These are phyloP conservation scores for Amanita pseudoporphyria DNA, from an alignment of 768 basidiomycete species.

Conservation along the genomic window DNA sequence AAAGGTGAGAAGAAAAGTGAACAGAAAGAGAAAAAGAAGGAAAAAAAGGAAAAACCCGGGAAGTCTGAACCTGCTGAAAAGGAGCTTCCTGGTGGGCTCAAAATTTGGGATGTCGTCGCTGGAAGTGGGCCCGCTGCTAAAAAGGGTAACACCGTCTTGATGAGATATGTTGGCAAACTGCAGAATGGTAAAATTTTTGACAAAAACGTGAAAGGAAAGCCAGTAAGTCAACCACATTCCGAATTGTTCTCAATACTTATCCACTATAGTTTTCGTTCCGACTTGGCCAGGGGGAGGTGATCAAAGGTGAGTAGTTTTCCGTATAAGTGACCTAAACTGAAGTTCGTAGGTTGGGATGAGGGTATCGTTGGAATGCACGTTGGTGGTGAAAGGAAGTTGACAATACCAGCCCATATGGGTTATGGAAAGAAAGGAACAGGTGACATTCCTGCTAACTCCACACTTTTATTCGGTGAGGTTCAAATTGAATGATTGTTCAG, in stretches of 20 bases:
- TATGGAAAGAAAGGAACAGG: conserved; percentile 54
- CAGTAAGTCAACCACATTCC: conserved; percentile 39
- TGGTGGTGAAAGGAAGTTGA: conserved; percentile 78
- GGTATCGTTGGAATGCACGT: conserved; percentile 90
- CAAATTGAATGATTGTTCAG: not conserved
- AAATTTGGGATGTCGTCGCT: conserved; percentile 64
- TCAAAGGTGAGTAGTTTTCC: conserved; percentile 53
- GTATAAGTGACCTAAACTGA: not conserved
- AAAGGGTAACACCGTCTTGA: conserved; percentile 69
- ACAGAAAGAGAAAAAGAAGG: conserved; percentile 27
- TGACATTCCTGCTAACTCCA: conserved; percentile 75
- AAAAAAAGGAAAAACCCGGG: conserved; percentile 18
- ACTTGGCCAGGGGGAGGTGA: conserved; percentile 84
- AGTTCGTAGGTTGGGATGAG: conserved; percentile 70
- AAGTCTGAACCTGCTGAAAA: conserved; percentile 23
- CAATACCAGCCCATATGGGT: conserved; percentile 59
- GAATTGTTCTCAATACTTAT: not conserved
- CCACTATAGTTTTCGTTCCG: conserved; percentile 56
- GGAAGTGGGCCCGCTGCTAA: conserved; percentile 86
- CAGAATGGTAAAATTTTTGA: conserved; percentile 69
- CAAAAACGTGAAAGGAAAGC: conserved; percentile 75
- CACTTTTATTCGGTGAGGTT: conserved; percentile 68
- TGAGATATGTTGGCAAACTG: conserved; percentile 94
- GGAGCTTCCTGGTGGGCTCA: conserved; percentile 62
- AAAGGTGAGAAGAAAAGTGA: conserved; percentile 16